Conservation (phyloP, 2,329 filamentous ascomycete genomes). For the Alternaria tenuissima region DNA sequence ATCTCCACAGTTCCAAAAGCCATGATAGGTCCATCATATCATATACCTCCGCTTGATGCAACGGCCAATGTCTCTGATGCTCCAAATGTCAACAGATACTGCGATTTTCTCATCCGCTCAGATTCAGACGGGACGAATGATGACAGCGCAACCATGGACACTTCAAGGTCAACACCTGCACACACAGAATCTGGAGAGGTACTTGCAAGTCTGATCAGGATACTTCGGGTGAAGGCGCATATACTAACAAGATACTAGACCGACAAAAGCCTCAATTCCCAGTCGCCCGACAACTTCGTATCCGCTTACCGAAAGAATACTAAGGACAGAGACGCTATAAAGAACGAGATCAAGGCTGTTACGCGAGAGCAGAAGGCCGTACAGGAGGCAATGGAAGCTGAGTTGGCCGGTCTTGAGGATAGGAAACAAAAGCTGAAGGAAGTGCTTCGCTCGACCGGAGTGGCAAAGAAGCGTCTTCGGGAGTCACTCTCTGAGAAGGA, state of each 20-base stretch:
- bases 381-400: not conserved
- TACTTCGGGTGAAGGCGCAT: rapidly evolving
- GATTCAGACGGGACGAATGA: too few species aligned
- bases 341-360: not conserved
- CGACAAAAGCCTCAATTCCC: not conserved
- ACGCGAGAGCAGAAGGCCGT: not conserved
- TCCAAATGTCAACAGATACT: too few species aligned
- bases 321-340: not conserved
- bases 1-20: too few species aligned
- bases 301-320: not conserved
- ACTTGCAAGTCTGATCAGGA: not conserved
- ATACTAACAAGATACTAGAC: not conserved
- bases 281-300: not conserved
- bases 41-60: not conserved
- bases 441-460: not conserved
- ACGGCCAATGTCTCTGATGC: too few species aligned
- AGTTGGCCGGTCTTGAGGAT: not conserved
- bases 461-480: not conserved
- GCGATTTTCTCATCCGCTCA: too few species aligned
- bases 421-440: not conserved
- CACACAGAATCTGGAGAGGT: not conserved
- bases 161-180: not conserved
- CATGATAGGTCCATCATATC: not conserved
- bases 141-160: not conserved
- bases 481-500: not conserved